Conservation (phyloP, 306 rosid genomes). For the Sicyos baderoa region DNA sequence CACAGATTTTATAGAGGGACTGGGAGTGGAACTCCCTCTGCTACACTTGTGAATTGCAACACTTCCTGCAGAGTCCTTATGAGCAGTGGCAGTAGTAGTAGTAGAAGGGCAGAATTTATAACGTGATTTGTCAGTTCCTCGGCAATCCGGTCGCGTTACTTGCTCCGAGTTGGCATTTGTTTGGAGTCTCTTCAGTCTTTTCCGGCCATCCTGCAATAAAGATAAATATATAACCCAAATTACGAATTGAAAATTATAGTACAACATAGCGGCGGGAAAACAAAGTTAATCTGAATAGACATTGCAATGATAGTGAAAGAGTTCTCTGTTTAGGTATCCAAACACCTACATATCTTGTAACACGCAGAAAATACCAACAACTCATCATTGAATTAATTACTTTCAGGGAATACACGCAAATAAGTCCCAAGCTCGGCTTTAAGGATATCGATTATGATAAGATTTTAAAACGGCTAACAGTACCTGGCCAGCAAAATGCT, state of each 20-base stretch:
- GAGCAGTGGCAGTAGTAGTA: neutral
- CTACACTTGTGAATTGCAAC: conserved; percentile 34
- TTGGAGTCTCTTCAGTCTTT: conserved; percentile 63
- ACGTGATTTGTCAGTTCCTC: conserved; percentile 46
- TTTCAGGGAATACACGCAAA: neutral
- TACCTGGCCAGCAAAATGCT: conserved; percentile 69
- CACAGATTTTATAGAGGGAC: conserved; percentile 55
- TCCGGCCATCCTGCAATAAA: conserved; percentile 47
- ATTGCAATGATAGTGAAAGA: neutral
- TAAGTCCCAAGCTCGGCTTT: neutral
- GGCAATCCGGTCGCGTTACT: conserved; percentile 24
- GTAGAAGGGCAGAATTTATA: conserved; percentile 27
- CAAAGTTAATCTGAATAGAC: neutral
- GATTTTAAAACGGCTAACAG: conserved; percentile 2
- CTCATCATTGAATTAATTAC: neutral
- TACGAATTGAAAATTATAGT: neutral
- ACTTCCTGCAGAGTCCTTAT: conserved; percentile 29
- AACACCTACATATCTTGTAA: too few species aligned
- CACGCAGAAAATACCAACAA: too few species aligned
- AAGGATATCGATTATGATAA: neutral
- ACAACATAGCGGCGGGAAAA: neutral
- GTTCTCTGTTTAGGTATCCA: too few species aligned
- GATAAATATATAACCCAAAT: neutral
- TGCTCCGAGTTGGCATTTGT: conserved; percentile 40
- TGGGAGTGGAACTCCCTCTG: conserved; percentile 43